A percentile compares a stretch with the other conserved stretches of the same genome.
Conservation (phyloP, 306 rosid species). For the Crataegus laevigata region DNA sequence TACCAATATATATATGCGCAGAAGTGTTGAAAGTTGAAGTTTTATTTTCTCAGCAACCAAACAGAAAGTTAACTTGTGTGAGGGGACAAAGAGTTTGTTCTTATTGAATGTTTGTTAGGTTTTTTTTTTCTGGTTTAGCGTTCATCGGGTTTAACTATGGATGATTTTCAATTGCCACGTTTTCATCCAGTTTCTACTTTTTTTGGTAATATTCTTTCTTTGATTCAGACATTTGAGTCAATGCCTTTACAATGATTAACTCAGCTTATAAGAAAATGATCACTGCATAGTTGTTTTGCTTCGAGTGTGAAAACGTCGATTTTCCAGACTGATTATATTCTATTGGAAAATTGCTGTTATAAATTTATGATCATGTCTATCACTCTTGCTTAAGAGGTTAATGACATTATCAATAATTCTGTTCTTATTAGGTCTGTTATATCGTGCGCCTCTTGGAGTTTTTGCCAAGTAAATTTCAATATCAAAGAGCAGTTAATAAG, state of each 20-base stretch:
- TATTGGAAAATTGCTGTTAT: not conserved
- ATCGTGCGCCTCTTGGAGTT: not conserved
- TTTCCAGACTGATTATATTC: not conserved
- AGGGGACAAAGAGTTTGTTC: not conserved
- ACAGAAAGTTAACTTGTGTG: not conserved
- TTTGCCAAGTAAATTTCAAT: not conserved
- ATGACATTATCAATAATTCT: not conserved
- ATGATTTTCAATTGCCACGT: not conserved
- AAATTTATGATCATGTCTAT: not conserved
- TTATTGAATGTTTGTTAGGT: not conserved
- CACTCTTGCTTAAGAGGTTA: not conserved
- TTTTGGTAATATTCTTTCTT: not conserved
- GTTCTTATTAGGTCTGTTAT: not conserved
- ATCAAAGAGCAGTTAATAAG: not conserved
- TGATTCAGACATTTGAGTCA: not conserved
- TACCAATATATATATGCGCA: not conserved
- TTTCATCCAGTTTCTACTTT: not conserved
- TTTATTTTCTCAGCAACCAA: constrained; percentile 15
- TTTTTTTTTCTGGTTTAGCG: too few relatives aligned
- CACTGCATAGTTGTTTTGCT: not conserved
- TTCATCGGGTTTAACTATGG: not conserved
- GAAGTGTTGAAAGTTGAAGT: too few relatives aligned
- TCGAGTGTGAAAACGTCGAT: not conserved
- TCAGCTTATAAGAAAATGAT: not conserved
- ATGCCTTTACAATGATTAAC: not conserved